Evolutionary conservation across 352 stramenopile genomes (phyloP).

Genomic region (Globisporangium acanthophoron): DNA sequence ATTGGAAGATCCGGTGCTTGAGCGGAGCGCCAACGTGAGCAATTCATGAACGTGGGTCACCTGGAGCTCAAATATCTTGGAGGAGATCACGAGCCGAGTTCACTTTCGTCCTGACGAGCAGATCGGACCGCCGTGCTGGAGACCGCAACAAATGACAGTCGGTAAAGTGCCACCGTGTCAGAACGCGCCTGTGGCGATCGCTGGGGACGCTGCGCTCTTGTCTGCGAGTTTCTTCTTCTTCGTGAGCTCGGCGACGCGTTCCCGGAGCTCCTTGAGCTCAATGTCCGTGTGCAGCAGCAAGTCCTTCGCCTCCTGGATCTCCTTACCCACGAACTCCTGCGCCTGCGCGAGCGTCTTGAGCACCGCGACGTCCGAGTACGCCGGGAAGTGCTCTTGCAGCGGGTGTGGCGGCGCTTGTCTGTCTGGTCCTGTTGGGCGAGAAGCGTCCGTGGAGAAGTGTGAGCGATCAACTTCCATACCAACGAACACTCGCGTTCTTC

Average conservation of each 20-base stretch:
- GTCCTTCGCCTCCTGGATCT: conserved; percentile 70
- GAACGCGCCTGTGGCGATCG: neutral
- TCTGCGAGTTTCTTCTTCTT: conserved; percentile 71
- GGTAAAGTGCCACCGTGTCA: neutral
- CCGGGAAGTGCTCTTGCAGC: conserved; percentile 81
- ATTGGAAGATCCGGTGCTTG: too few species aligned
- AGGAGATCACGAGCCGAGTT: too few species aligned
- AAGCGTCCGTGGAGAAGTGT: neutral
- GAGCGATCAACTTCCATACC: neutral
- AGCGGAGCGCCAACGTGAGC: too few species aligned
- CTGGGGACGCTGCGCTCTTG: conserved; percentile 27
- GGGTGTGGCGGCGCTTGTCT: conserved; percentile 53
- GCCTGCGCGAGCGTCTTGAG: conserved; percentile 81
- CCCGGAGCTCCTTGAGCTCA: conserved; percentile 70
- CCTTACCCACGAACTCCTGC: conserved; percentile 73
- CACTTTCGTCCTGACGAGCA: too few species aligned
- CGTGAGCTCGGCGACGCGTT: conserved; percentile 68
- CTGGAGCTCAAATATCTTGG: too few species aligned
- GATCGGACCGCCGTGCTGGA: too few species aligned
- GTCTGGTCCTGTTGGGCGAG: conserved; percentile 34
- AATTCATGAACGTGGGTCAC: too few species aligned
- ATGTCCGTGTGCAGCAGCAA: conserved; percentile 56
- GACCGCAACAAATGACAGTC: too few species aligned
- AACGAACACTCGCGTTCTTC: neutral
- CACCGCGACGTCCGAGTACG: conserved; percentile 87